Conservation (phyloP, 139 green algal species). For the Coelastrella sp. region DNA sequence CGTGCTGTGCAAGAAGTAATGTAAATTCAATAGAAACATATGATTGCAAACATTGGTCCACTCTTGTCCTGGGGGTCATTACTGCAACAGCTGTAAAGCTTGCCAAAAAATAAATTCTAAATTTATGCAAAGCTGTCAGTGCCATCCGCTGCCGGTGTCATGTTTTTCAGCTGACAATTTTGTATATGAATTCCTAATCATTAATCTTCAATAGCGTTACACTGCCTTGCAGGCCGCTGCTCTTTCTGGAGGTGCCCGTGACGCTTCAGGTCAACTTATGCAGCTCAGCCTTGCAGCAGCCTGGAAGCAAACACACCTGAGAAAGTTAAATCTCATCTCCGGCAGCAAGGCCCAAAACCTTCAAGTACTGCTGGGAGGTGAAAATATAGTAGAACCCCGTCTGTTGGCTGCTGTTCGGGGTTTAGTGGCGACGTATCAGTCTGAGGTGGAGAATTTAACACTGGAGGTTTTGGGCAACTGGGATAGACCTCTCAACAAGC, state of each 20-base stretch:
- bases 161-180: background rate
- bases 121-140: too few species aligned
- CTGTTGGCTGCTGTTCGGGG: slow-evolving; percentile 70
- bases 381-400: slow-evolving; percentile 54
- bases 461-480: slow-evolving; percentile 23
- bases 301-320: slow-evolving; percentile 62
- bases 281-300: slow-evolving; percentile 40
- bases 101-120: too few species aligned
- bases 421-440: slow-evolving; percentile 54
- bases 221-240: slow-evolving; percentile 58
- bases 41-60: too few species aligned
- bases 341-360: slow-evolving; percentile 2
- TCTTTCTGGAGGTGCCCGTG: slow-evolving; percentile 49
- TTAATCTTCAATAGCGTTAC: background rate
- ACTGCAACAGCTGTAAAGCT: too few species aligned
- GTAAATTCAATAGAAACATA: too few species aligned
- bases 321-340: slow-evolving; percentile 55
- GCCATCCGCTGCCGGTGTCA: too few species aligned
- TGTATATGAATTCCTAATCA: background rate
- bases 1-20: too few species aligned
- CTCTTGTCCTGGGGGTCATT: too few species aligned
- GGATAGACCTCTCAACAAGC: slow-evolving; percentile 44
- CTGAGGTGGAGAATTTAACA: slow-evolving; percentile 55
- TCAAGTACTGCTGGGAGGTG: slow-evolving; percentile 26
- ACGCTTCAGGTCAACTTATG: slow-evolving; percentile 29